Evolutionary conservation across 2,329 filamentous ascomycete species (phyloP), one percentile per base, ranked within the genome.

Genomic region (Clonostachys rhizophaga): DNA sequence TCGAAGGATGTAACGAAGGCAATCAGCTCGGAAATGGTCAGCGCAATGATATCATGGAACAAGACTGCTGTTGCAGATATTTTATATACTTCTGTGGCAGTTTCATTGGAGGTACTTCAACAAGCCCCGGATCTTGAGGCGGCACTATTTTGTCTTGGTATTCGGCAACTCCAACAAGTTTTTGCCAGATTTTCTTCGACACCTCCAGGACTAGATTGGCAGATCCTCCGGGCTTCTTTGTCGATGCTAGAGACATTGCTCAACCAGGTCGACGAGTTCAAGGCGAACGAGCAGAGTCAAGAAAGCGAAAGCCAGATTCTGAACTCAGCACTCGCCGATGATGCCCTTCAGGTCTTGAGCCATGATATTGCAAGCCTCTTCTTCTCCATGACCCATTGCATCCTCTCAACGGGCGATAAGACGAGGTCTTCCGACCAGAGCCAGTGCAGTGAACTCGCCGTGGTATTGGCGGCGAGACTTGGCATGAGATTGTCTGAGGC

Each of bases 31-130:
- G 69, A 72, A 5, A 61, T 75, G 55, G 63, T 79, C 48, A 68
- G 74, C 33, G 64, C 69, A 2, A 75, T 81, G 57, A 67, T 81
- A 17, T 66, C 64, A 16, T 65, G 65, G 53, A 83, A 83, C 56
- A 78, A 72, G 52, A 69, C 70, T 18, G 71, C 75, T 5, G 69
- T 76, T 3, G 69, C 75, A 63, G 78, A 83, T 47, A 65, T 82
- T 34, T 56, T 83, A 12, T 60, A 74, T 44, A 67, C 69, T 47
- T 78, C 73, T 5, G 62, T 74, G 36, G 64, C 63, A 43, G 68
- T 75, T 2, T 80, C 76, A 10, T 56, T 78, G 36, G 73, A 79
- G 50, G 76, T 79, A 4, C 65, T 82, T 57, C 65, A 58, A 44
- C 65, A 72, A 35, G 68, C 76, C 0, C 58, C 61, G 13, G 68